Evolutionary conservation across 345 rosid genomes (phyloP).

Genomic region (Linum usitatissimum): DNA sequence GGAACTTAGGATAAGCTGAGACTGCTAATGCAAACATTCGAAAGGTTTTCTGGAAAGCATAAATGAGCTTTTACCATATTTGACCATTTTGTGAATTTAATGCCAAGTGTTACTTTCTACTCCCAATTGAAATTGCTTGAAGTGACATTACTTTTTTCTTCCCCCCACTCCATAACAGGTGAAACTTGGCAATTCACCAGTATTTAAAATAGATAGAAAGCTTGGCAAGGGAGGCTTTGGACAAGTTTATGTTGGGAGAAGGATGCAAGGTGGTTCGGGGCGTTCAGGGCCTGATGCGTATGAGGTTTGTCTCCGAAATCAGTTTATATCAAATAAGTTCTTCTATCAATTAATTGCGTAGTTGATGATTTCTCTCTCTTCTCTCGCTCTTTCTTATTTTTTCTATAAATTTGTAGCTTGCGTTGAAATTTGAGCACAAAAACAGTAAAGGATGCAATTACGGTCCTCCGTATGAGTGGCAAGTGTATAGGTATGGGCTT

Average conservation of each 20-base stretch:
- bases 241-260: conserved; percentile 22
- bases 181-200: conserved; percentile 17
- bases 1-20: background rate
- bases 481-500: conserved; percentile 3
- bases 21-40: background rate
- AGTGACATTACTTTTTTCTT: background rate
- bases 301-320: conserved; percentile 14
- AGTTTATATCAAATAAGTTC: background rate
- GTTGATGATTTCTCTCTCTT: background rate
- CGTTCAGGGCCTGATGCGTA: conserved; percentile 17
- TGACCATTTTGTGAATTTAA: background rate
- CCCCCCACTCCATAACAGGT: conserved; percentile 5
- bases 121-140: background rate
- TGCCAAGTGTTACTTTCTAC: background rate
- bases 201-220: conserved; percentile 18
- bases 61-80: background rate
- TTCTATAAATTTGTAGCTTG: background rate
- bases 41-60: background rate
- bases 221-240: conserved; percentile 22
- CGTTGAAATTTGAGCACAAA: conserved; percentile 4
- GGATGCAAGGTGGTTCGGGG: conserved; percentile 13
- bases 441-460: conserved; percentile 6
- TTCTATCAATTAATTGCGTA: background rate
- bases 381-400: background rate
- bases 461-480: conserved; percentile 8